Evolutionary conservation across 2,329 filamentous ascomycete genomes (phyloP).

Genomic region (Fusarium anthophilum): DNA sequence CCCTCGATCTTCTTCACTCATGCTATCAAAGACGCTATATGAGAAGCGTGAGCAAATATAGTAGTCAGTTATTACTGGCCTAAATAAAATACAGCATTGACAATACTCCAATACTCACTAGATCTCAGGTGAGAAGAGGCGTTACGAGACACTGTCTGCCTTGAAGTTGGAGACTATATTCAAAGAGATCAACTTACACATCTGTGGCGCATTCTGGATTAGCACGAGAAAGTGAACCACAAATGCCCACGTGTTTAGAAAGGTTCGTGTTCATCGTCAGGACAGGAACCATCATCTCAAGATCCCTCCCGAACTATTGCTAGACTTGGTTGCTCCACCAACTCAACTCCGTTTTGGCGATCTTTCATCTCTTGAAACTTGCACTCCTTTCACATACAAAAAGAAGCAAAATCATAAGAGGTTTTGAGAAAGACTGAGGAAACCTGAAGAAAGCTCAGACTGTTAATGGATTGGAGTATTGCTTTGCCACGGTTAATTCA

Average conservation of each 20-base stretch:
- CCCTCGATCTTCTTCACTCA: background rate
- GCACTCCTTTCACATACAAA: background rate
- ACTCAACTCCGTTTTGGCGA: conserved; percentile 12
- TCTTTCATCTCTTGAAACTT: background rate
- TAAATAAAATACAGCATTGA: background rate
- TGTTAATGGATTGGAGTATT: background rate
- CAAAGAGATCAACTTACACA: background rate
- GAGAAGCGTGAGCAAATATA: background rate
- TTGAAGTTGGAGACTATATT: background rate
- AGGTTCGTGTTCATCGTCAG: background rate
- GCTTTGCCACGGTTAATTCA: background rate
- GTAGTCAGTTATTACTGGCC: background rate
- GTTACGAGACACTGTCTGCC: background rate
- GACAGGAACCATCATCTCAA: background rate
- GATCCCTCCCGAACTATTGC: background rate
- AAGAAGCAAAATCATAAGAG: background rate
- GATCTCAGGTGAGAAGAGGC: background rate
- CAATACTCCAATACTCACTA: background rate
- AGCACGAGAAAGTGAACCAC: background rate
- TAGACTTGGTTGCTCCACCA: conserved; percentile 32
- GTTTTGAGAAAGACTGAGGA: background rate
- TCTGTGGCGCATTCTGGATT: background rate
- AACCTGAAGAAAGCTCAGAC: background rate
- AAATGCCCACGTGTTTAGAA: background rate
- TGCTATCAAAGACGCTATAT: background rate